Evolutionary conservation across 176 grass and related monocot species (phyloP).

Genomic region (Stipa capillata): DNA sequence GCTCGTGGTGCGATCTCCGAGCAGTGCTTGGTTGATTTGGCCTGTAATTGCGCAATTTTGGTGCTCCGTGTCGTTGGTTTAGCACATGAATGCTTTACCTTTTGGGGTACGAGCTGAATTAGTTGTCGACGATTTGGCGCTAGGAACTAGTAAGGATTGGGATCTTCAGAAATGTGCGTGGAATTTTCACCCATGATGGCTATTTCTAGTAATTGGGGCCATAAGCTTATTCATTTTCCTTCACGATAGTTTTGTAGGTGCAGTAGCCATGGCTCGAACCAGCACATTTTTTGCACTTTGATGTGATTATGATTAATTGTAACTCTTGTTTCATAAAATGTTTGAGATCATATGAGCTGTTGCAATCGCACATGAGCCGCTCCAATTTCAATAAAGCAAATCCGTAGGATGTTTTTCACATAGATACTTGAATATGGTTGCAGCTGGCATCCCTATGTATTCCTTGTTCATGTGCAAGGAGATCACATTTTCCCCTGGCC

Average conservation of each 20-base stretch:
- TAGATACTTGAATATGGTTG: too few species aligned
- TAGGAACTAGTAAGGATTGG: background rate
- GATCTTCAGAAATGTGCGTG: constrained; percentile 15
- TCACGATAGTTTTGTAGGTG: background rate
- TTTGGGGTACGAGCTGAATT: background rate
- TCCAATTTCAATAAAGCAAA: too few species aligned
- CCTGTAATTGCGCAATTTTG: background rate
- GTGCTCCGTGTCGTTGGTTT: background rate
- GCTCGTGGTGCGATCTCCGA: constrained; percentile 7
- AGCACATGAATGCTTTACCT: background rate
- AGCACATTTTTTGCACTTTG: background rate
- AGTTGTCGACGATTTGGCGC: background rate
- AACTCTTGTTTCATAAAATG: background rate
- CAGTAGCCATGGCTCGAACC: background rate
- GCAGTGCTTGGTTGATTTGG: background rate
- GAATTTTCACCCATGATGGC: background rate
- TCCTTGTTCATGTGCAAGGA: too few species aligned
- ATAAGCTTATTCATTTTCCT: background rate
- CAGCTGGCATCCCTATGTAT: too few species aligned
- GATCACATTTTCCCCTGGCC: too few species aligned
- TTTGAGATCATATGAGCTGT: background rate
- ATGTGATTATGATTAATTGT: background rate
- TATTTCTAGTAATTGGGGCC: background rate
- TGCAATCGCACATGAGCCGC: background rate
- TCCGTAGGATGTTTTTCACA: too few species aligned